Conservation (phyloP, 1,284 basidiomycete species). For the Abortiporus biennis region DNA sequence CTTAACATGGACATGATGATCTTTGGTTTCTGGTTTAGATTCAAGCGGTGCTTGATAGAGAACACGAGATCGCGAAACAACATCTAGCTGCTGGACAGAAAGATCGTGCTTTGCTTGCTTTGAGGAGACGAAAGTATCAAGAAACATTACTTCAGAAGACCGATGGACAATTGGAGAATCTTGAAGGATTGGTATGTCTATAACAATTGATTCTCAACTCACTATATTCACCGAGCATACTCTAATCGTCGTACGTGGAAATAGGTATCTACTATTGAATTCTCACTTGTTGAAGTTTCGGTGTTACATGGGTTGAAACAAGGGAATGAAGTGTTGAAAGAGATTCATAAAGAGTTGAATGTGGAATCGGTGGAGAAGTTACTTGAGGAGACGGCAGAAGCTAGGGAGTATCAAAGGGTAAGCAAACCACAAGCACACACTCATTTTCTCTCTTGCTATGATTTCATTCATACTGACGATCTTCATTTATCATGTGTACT, state of each 20-base stretch:
- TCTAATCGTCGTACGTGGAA: not conserved
- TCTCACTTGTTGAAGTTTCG: slow-evolving; percentile 90
- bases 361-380: slow-evolving; percentile 90
- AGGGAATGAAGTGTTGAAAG: slow-evolving; percentile 88
- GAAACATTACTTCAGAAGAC: slow-evolving; percentile 85
- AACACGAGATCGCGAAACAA: slow-evolving; percentile 84
- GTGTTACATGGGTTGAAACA: slow-evolving; percentile 90
- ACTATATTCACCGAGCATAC: not conserved
- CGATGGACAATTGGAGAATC: slow-evolving; percentile 82
- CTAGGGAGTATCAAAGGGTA: slow-evolving; percentile 86
- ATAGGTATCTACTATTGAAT: slow-evolving; percentile 94
- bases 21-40: slow-evolving; percentile 58
- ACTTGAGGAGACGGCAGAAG: slow-evolving; percentile 89
- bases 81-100: slow-evolving; percentile 81
- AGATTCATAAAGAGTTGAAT: slow-evolving; percentile 93
- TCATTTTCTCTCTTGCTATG: slow-evolving; percentile 1
- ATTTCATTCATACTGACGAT: slow-evolving; percentile 4
- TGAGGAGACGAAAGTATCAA: slow-evolving; percentile 91
- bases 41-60: slow-evolving; percentile 80
- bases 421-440: slow-evolving; percentile 19
- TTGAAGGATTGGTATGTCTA: slow-evolving; percentile 81
- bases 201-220: not conserved
- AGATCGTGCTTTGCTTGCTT: slow-evolving; percentile 80
- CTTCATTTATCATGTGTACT: slow-evolving; percentile 2
- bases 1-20: slow-evolving; percentile 1